Base-by-base conservation (phyloP, 23 red algal species). In the Gracilariopsis chorda region DNA sequence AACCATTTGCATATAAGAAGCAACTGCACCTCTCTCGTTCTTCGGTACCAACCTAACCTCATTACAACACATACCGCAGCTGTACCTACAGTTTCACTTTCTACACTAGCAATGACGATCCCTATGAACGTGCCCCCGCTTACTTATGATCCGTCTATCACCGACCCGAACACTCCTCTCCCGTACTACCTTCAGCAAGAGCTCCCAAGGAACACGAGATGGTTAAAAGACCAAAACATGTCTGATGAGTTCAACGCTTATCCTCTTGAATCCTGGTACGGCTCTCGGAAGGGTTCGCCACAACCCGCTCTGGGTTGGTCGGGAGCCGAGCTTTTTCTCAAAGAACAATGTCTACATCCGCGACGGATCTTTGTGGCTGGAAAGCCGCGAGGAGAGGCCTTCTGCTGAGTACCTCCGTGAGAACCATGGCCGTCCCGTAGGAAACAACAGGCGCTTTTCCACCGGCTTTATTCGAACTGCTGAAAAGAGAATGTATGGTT, bases 221-320 rank as follows among this genome's bases (percentile, higher is more conserved):
- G 82, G 82, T 43, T 51, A 16, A 61, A 49, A 42, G 62, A 86
- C 28, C 71, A 62, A 62, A 65, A 86, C 21, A 86, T 86, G 82
- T 86, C 82, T 21, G 82, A 86, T 86, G 82, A 86, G 52, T 86
- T 86, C 29, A 62, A 86, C 23, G 4, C 32, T 14, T 35, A 61
- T 52, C 59, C 62, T 1, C 7, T 25, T 4, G n/a, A 86, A 21
- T 51, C 39, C 32, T 86, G 82, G 82, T 52, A 68, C 20, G 42
- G 32, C 23, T 68, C 57, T n/a, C 2, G 30, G 0, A 45, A 65
- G 82, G 82, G 82, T 68, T 14, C 59, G 57, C 0, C 41, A 68
- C 28, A 86, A 86, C 20, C 47, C 82, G 16, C 41, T 37, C 51
- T 86, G 82, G 82, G 46, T 51, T 3, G 82, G 82, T 35, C 58